Evolutionary conservation across 257 asterid genomes (phyloP), one percentile per base, ranked within the genome.

Genomic region (Leptodermis oblonga): DNA sequence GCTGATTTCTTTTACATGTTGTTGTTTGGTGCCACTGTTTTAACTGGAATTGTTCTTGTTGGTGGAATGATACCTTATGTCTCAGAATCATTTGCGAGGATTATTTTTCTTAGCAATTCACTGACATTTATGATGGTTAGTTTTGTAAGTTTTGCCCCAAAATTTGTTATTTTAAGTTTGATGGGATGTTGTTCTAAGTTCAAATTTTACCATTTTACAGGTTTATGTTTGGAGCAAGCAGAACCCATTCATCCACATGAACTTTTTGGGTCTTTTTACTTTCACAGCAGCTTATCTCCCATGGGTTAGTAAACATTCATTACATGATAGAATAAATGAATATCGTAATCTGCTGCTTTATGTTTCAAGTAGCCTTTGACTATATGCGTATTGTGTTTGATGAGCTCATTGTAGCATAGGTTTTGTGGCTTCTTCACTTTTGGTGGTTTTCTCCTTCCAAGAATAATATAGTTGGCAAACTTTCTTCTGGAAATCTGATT

Each of bases 191-290:
- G 49, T 68, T 37, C 36, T 34, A 31, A 59, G 53, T 76, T 65
- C 51, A 30, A 20, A 39, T 36, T 31, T 43, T 62, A 53, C 66
- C 42, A 37, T 22, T 78, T 79, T 76, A 7, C 76, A 94, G 99
- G 97, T 94, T 60, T 94, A 94, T 79, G 99, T 94, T 67, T 94
- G 99, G 99, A 91, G 97, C 87, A 94, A 94, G 88, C 99, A 94
- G 88, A 94, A 94, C 73, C 97, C 97, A 0, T 94, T 53, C 85
- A 89, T 91, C 84, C 99, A 87, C 80, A 94, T 94, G 99, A 94
- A 97, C 83, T 94, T 94, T 78, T 81, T 94, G 88, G 99, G 99
- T 73, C 89, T 94, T 7, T 94, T 94, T 79, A 94, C 97, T 69
- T 94, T 94, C 84, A 94, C 97, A 22, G 99, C 99, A 28, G 99